Base-by-base conservation (phyloP, 768 basidiomycete genomes). In the Nidula microcarpa region DNA sequence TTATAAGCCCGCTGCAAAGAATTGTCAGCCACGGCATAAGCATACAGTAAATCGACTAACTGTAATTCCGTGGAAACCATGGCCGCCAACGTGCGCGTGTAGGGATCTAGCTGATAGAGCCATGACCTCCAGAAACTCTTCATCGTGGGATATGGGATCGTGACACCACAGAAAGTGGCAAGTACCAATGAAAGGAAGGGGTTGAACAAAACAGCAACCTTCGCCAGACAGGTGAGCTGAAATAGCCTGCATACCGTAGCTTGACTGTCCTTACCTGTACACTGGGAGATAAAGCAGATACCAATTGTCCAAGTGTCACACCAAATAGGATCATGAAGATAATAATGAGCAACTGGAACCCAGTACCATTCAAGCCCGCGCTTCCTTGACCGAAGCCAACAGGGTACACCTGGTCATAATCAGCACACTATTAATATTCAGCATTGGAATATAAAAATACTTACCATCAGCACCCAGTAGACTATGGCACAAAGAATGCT, bases 41-140 rank as follows among this genome's bases (percentile, higher is more conserved):
- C 30, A 16, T 30, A 17, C 30, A 10, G n/a, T 17, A 6, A 17
- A 60, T 47, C 5, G 8, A 64, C 75, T 52, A 60, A 85, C 82
- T 89, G 82, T 8, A 94, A 74, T 59, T 90, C 91, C 4, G 87
- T 91, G 0, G 87, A 81, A 33, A 91, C 69, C 76, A 93, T 86
- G 14, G 90, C 82, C 5, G 84, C 77, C 23, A 92, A 67, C 9
- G 82, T 73, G 18, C 88, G 80, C 0, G 87, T 91, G 66, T 84
- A 89, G 0, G 91, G 90, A 44, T 74, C 72, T 6, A 88, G 69
- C 55, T 84, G 75, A 66, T 93, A 93, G 13, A 92, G 66, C 89
- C 90, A 93, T n/a, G 74, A 75, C 56, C 79, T 72, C 87, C 87
- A 91, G 75, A 90, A 91, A 32, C 65, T 63, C 8, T 77, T 75